Conservation (phyloP, 495 filamentous ascomycete species). For the Penicillium mononematosum region DNA sequence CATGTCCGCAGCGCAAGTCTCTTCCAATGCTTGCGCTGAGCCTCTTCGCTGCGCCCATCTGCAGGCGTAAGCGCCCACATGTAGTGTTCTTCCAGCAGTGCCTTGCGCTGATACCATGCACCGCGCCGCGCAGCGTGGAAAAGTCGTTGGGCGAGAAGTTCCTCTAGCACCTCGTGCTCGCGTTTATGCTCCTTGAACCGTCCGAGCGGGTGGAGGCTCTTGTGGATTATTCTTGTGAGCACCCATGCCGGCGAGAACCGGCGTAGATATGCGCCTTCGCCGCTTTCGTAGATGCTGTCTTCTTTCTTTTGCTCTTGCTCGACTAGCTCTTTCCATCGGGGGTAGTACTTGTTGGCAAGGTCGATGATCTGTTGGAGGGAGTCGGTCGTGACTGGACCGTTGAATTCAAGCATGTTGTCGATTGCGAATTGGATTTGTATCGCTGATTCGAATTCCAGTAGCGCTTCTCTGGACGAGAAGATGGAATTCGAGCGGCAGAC, state of each 20-base stretch:
- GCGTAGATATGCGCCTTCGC: slow-evolving; percentile 87
- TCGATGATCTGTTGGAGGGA: slow-evolving; percentile 66
- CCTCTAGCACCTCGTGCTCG: slow-evolving; percentile 71
- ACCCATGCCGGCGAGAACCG: slow-evolving; percentile 92
- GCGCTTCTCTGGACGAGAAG: slow-evolving; percentile 68
- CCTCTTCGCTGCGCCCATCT: slow-evolving; percentile 54
- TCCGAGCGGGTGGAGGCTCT: slow-evolving; percentile 76
- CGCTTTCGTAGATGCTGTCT: slow-evolving; percentile 72
- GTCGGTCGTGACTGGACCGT: slow-evolving; percentile 65
- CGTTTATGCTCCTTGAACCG: slow-evolving; percentile 75
- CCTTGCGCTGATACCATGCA: slow-evolving; percentile 95
- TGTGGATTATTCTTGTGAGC: slow-evolving; percentile 90
- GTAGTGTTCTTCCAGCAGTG: slow-evolving; percentile 91
- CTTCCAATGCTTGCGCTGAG: slow-evolving; percentile 81
- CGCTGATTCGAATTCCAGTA: slow-evolving; percentile 88
- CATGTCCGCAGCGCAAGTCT: slow-evolving; percentile 77
- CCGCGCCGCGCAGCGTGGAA: slow-evolving; percentile 86
- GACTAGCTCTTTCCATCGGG: slow-evolving; percentile 74
- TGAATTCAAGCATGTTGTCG: slow-evolving; percentile 81
- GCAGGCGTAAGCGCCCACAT: slow-evolving; percentile 63
- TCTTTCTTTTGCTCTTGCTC: slow-evolving; percentile 78
- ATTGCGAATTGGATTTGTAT: slow-evolving; percentile 79
- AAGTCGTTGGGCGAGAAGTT: slow-evolving; percentile 75
- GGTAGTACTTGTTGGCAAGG: slow-evolving; percentile 72
- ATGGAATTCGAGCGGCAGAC: slow-evolving; percentile 89